phyloP scores from a whole-genome alignment of 108 stramenopile species.

The Nannochloropsis granulata region DNA sequence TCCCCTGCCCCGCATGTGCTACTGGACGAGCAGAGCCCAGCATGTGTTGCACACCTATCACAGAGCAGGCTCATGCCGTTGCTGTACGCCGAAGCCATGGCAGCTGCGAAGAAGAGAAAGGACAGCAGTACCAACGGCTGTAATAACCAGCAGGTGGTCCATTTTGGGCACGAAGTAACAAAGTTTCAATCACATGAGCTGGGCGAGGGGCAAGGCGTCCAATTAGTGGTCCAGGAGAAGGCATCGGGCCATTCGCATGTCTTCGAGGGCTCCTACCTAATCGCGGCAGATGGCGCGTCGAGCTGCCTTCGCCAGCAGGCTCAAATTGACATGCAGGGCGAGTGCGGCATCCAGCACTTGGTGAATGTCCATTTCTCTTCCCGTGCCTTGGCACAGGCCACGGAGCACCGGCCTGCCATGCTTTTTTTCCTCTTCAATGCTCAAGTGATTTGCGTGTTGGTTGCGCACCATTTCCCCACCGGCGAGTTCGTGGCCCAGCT shows the following conservation, averaged over 20 bases:
- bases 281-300: slow-evolving; percentile 71
- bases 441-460: slow-evolving; percentile 63
- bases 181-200: not conserved
- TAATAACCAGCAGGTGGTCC: not conserved
- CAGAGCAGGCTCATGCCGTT: slow-evolving; percentile 47
- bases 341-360: slow-evolving; percentile 48
- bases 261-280: slow-evolving; percentile 36
- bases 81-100: slow-evolving; percentile 38
- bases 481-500: slow-evolving; percentile 84
- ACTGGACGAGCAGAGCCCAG: not conserved
- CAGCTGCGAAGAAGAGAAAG: not conserved
- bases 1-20: not conserved
- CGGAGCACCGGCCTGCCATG: slow-evolving; percentile 50
- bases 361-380: slow-evolving; percentile 69
- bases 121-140: no score
- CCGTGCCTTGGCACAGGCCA: slow-evolving; percentile 9
- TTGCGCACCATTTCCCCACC: slow-evolving; percentile 53
- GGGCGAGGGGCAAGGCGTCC: not conserved
- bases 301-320: slow-evolving; percentile 44
- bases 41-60: slow-evolving; percentile 40
- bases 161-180: slow-evolving; percentile 4
- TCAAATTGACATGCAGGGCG: slow-evolving; percentile 40
- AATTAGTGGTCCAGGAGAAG: not conserved
- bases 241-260: not conserved
- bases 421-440: slow-evolving; percentile 71